Evolutionary conservation across 2,329 filamentous ascomycete genomes (phyloP), one percentile per base, ranked within the genome.

Genomic region (Nemania sp.): DNA sequence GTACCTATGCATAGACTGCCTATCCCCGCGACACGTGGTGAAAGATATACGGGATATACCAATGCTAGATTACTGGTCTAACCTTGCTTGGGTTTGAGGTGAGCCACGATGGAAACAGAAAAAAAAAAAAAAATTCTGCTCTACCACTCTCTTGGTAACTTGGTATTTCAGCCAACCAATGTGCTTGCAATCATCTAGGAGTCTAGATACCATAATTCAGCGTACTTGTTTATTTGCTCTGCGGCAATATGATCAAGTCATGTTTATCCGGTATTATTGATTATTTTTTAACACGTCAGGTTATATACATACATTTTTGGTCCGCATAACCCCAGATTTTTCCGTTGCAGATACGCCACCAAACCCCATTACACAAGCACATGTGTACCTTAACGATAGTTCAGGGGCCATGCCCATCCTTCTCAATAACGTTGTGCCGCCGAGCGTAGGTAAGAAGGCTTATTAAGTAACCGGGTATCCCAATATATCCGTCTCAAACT

Each of bases 21-120:
- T 53, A 3, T 22, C 7, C 38, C 49, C 47, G 22, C 13, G 38
- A 67, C 65, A 67, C 65, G 65, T 67, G 55, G 54, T 64, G 59
- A 51, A 54, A 55, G 29, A 53, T 24, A 55, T 52, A 32, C 55
- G 32, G n/a, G 20, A 41, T n/a, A 7, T 11, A 38, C 51, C n/a
- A n/a, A n/a, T n/a, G n/a, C n/a, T n/a, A n/a, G n/a, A n/a, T n/a
- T n/a, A n/a, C n/a, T n/a, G n/a, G n/a, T n/a, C n/a, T n/a, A n/a
- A n/a, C n/a, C n/a, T n/a, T n/a, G n/a, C 49, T 47, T 27, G 43
- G 38, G 20, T 45, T 66, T 22, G 63, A 66, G 18, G 22, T 20
- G 32, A 45, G 13, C n/a, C n/a, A n/a, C n/a, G n/a, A n/a, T n/a
- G n/a, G n/a, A n/a, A n/a, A n/a, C n/a, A n/a, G n/a, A n/a, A n/a